A percentile compares a stretch with the other conserved stretches of the same genome.
Conservation (phyloP, 2,329 filamentous ascomycete species). For the Fusarium sp. region DNA sequence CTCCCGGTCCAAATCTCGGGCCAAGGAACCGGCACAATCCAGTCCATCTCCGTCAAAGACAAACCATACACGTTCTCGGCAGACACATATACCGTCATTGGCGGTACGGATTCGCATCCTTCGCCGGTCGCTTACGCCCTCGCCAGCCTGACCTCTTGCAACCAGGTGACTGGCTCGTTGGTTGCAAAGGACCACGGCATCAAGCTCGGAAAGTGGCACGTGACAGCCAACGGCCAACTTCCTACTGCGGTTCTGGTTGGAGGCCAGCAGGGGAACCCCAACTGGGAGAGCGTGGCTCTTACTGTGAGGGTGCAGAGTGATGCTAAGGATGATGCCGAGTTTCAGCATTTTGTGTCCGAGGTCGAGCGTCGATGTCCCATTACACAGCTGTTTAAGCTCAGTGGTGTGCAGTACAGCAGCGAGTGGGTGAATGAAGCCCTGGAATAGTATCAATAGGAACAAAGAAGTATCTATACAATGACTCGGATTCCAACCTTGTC, state of each 20-base stretch:
- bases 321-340: neutral
- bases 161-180: neutral
- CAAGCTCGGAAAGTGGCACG: neutral
- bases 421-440: neutral
- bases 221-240: neutral
- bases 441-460: neutral
- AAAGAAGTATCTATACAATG: neutral
- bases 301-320: neutral
- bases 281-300: neutral
- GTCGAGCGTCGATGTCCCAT: neutral
- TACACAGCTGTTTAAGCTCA: neutral
- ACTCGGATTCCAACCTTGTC: neutral
- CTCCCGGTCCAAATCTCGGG: neutral
- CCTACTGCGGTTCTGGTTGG: neutral
- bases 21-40: neutral
- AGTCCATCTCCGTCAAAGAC: neutral
- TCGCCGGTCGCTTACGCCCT: neutral
- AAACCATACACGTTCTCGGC: neutral
- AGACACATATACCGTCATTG: neutral
- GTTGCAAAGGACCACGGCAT: neutral
- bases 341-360: neutral
- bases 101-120: neutral
- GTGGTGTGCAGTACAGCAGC: neutral
- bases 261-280: neutral
- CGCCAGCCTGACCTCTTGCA: neutral